Evolutionary conservation across 768 basidiomycete species (phyloP), one percentile per base, ranked within the genome.

Genomic region (Agrocybe praecox): DNA sequence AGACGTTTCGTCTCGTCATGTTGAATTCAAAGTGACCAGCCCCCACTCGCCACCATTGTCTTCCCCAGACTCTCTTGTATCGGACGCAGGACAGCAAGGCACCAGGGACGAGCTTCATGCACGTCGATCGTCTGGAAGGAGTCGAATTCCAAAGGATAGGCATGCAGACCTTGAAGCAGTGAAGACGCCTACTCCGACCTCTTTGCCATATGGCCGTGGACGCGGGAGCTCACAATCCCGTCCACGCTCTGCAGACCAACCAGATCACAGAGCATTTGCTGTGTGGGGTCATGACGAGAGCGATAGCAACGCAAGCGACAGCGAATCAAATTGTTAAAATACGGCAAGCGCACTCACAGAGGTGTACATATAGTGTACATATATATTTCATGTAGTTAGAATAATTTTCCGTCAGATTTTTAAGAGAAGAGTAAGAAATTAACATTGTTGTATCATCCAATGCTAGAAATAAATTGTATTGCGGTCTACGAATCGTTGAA

Each of bases 221-320:
- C 68, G 71, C 42, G 69, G 69, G 5, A 72, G 75, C 60, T 64
- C 36, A 15, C 36, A 40, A 15, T 40, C 69, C 43, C 72, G 76
- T 32, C 71, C 72, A 17, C 69, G 70, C 51, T 77, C 76, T 15
- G 64, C 62, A n/a, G 82, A 81, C 23, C 67, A 72, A 44, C 65
- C 65, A 50, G 74, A 74, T 26, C 79, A 69, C 46, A 76, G 84
- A 33, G 87, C 89, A 8, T 94, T 94, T 65, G 92, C 93, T 18
- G 90, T 91, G 11, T 92, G 86, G 84, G 93, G 92, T 0, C 88
- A 92, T 40, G 92, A 94, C 66, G 92, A 94, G 71, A 93, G 89
- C 53, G 92, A 94, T 62, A 91, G 89, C 67, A 88, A 87, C 65
- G 80, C 90, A 14, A 92, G 90, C 59, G 91, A 92, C 64, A 60